Evolutionary conservation across 306 rosid species (phyloP).

Genomic region (Vigna trinervia): DNA sequence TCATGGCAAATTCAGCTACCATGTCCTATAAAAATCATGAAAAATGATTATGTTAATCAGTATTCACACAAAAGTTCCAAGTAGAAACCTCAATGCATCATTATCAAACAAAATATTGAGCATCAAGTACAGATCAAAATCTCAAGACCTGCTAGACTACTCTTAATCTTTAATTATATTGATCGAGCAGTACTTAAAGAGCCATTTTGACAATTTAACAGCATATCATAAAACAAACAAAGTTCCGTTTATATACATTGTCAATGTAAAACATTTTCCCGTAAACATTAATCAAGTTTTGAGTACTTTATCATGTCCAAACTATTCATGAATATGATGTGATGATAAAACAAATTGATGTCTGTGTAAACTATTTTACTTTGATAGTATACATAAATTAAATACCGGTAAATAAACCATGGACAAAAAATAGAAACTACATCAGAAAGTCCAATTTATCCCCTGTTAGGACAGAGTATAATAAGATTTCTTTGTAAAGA

Average conservation of each 20-base stretch:
- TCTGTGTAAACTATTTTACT: too few relatives aligned
- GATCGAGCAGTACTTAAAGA: not conserved
- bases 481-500: too few relatives aligned
- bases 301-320: not conserved
- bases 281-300: not conserved
- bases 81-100: constrained; percentile 30
- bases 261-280: not conserved
- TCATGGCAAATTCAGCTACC: constrained; percentile 79
- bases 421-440: too few relatives aligned
- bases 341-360: too few relatives aligned
- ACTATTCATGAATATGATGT: not conserved
- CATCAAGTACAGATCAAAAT: not conserved
- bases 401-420: too few relatives aligned
- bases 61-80: constrained; percentile 26
- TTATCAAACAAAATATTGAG: constrained; percentile 16
- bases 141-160: not conserved
- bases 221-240: too few relatives aligned
- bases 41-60: constrained; percentile 1
- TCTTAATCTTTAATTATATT: constrained; percentile 2
- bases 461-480: too few relatives aligned
- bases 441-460: too few relatives aligned
- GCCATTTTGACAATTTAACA: constrained; percentile 8
- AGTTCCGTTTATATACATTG: not conserved
- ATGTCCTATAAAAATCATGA: constrained; percentile 60
- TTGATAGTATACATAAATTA: too few relatives aligned